Evolutionary conservation across 2,329 filamentous ascomycete species (phyloP).

Genomic region (Fusarium albidum): DNA sequence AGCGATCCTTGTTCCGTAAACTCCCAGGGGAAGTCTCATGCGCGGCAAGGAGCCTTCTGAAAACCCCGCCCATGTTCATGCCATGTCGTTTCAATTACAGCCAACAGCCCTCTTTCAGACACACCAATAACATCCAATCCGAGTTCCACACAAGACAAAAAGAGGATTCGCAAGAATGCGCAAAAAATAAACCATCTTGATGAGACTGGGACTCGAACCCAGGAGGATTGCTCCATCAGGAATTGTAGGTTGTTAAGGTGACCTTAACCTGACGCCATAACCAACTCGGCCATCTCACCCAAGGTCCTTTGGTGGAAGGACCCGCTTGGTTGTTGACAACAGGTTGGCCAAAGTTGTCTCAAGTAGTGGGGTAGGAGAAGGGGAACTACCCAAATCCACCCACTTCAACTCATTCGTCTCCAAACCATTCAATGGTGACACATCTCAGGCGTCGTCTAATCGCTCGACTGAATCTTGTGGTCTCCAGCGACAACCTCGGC

Average conservation of each 20-base stretch:
- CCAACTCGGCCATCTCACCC: slow-evolving; percentile 41
- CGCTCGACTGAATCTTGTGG: slow-evolving; percentile 79
- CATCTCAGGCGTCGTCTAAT: slow-evolving; percentile 31
- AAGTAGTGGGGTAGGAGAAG: slow-evolving; percentile 11
- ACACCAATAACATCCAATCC: not conserved
- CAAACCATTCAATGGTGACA: not conserved
- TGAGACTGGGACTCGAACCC: slow-evolving; percentile 41
- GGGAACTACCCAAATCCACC: slow-evolving; percentile 1
- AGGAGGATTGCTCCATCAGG: slow-evolving; percentile 41
- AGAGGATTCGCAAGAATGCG: not conserved
- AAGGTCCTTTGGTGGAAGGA: slow-evolving; percentile 12
- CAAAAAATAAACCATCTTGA: slow-evolving; percentile 30
- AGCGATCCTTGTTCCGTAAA: slow-evolving; percentile 18
- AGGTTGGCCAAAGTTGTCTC: slow-evolving; percentile 9
- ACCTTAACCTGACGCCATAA: slow-evolving; percentile 41
- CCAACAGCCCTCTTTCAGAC: not conserved
- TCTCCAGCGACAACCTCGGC: slow-evolving; percentile 90
- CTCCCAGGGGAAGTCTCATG: slow-evolving; percentile 21
- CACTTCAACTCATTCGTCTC: not conserved
- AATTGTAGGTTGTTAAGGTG: slow-evolving; percentile 34
- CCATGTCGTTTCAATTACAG: no score
- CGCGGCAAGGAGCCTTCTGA: not conserved
- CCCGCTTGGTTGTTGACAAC: slow-evolving; percentile 27
- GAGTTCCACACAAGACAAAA: slow-evolving; percentile 5
- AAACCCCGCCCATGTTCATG: not conserved